Base-by-base conservation (phyloP, 352 stramenopile genomes). In the Phytophthora cactorum region DNA sequence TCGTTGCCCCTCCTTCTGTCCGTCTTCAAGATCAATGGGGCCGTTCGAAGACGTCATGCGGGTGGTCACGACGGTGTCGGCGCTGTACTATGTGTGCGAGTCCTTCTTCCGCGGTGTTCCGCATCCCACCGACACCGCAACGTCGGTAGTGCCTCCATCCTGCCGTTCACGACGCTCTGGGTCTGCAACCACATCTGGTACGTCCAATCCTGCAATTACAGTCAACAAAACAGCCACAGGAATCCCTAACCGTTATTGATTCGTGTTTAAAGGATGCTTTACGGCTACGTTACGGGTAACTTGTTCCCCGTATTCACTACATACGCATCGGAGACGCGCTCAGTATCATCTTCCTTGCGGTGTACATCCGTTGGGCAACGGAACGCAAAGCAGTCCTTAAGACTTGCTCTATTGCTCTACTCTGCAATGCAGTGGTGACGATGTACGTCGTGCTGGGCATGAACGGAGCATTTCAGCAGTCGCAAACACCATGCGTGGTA, bases 21-120 rank as follows among this genome's bases (percentile, higher is more conserved):
- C 43, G n/a, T 56, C 43, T 36, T 58, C 44, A 59, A 59, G 7
- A 51, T 17, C 60, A 56, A 78, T 78, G 70, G 59, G 53, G 15
- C 72, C 70, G 7, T 84, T 91, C 63, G 52, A 78, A 62, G 63
- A 77, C 49, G 63, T 88, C 56, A 79, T 91, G 72, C 77, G 84
- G 43, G 73, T 91, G 36, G 53, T 84, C 29, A 83, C 83, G 39
- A 91, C 86, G 27, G 49, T 92, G 50, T 90, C 84, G 59, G 78
- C 82, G 28, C 58, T 91, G 22, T 91, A 85, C 80, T n/a, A 93
- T 93, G 86, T 88, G 79, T 38, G 58, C 86, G 15, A 91, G 86
- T 58, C 86, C 86, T 27, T 75, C 71, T 22, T 76, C 73, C 4
- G 45, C 72, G 2, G 68, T 93, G 27, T 78, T 81, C 44, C 71